Evolutionary conservation across 2,329 filamentous ascomycete species (phyloP), one percentile per base, ranked within the genome.

Genomic region (Aspergillus carbonarius): DNA sequence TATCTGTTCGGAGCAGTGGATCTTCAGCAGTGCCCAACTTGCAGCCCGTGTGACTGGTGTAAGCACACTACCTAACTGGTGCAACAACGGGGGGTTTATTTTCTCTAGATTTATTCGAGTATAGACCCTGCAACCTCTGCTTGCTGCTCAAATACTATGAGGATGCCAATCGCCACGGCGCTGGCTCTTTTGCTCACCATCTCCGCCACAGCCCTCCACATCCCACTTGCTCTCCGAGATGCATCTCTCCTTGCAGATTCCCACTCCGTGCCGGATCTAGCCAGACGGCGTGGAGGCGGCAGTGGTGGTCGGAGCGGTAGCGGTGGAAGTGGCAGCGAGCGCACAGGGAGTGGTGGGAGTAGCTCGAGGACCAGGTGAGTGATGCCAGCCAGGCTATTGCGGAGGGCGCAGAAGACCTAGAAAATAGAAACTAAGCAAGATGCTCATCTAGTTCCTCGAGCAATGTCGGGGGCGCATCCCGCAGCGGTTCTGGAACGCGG

Each of bases 271-370:
- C 42, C 63, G 5, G 69, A 72, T 27, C 64, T 82, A 27, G 75
- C 78, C 57, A 83, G 83, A 66, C 77, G 82, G 56, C 81, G 79
- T 66, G 81, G 81, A 23, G 76, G 79, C 5, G 76, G 79, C n/a
- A 74, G 78, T 27, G 70, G 75, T 8, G 56, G 65, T 35, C 58
- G 70, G 32, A 65, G 72, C 34, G 67, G 70, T n/a, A 59, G 69
- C 40, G 64, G 70, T 34, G 54, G 66, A 12, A 51, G 63, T 27
- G 49, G 65, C 53, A 35, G 64, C 35, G 57, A 68, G 25, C 57
- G 66, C 23, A 63, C 66, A 17, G 63, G 68, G 27, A 54, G 64
- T 27, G 57, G 66, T 27, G 63, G 69, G 27, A 58, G 65, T 48
- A 50, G 62, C 60, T 46, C 63, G 6, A 54, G 59, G 32, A 64